Evolutionary conservation across 2,329 filamentous ascomycete genomes (phyloP), one percentile per base, ranked within the genome.

Genomic region (Huntiella moniliformis): DNA sequence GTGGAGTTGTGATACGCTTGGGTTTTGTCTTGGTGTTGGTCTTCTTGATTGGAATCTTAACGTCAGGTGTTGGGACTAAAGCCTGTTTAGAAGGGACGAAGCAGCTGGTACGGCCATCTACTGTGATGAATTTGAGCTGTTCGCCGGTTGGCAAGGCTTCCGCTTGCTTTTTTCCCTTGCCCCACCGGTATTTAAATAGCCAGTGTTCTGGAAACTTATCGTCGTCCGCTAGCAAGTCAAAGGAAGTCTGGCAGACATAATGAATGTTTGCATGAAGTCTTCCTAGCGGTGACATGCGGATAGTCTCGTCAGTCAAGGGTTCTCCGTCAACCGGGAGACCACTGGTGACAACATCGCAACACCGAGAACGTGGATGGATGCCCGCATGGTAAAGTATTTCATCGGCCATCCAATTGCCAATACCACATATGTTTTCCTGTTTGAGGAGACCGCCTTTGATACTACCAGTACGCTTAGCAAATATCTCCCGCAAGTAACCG

Each of bases 331-430:
- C 12, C 10, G 12, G 34, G 1, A 28, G 6, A 3, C 22, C 22
- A 35, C 67, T 68, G 52, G 73, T 70, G 51, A 92, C 68, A 53
- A 96, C 81, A 0, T 82, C 82, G 56, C 95, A 79, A 61, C 80
- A 85, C 62, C 92, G 92, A 58, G 94, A 85, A 59, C 95, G 88
- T 0, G 91, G 91, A 53, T 98, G 88, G 12, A 96, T 71, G 42
- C 73, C 77, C 4, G 91, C 82, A 54, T 96, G 79, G 56, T 87
- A 98, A 44, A 98, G 66, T 5, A 94, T 79, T 60, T 98, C 91
- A 57, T 98, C 91, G 1, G 80, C 86, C 45, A 98, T 88, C 88
- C 88, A 98, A 57, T 96, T 96, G 0, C 91, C 91, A 51, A 98
- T 83, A 5, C 91, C 91, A 55, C 82, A 91, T 51, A 96, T 82